Evolutionary conservation across 495 filamentous ascomycete species (phyloP).

Genomic region (Tirmania nivea): DNA sequence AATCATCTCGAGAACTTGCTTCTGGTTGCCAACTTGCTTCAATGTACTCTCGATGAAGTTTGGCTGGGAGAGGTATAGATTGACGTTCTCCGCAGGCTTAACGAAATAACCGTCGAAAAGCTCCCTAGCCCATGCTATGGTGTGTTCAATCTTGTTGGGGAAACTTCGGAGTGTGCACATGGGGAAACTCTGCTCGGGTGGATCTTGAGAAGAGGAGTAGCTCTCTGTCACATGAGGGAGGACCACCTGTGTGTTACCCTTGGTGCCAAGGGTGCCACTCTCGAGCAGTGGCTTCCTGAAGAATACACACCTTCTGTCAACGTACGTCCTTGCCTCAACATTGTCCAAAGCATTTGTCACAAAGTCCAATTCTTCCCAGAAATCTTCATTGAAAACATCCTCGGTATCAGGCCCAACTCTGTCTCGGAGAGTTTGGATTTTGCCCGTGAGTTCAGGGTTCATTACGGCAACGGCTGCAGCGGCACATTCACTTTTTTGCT

Average conservation of each 20-base stretch:
- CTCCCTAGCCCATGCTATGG: constrained; percentile 93
- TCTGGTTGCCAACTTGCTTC: constrained; percentile 91
- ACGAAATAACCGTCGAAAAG: constrained; percentile 87
- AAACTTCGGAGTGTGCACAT: constrained; percentile 97
- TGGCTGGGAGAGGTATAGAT: constrained; percentile 76
- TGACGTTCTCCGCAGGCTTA: constrained; percentile 81
- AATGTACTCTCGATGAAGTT: constrained; percentile 77
- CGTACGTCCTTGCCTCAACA: constrained; percentile 89
- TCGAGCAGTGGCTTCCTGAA: constrained; percentile 94
- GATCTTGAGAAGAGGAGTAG: constrained; percentile 95
- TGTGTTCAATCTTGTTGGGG: constrained; percentile 97
- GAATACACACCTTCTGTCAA: constrained; percentile 93
- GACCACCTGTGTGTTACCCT: constrained; percentile 94
- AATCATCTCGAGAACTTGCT: constrained; percentile 77
- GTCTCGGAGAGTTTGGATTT: constrained; percentile 68
- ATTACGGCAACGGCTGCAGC: constrained; percentile 70
- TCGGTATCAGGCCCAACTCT: constrained; percentile 85
- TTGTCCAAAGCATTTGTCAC: constrained; percentile 98
- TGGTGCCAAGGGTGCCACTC: constrained; percentile 91
- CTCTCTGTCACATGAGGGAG: constrained; percentile 83
- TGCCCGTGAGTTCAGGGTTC: constrained; percentile 77
- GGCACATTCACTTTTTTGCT: constrained; percentile 92
- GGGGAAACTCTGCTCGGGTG: constrained; percentile 94
- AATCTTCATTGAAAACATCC: constrained; percentile 80
- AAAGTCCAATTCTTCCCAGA: constrained; percentile 77